Conservation (phyloP, 2,329 filamentous ascomycete genomes). For the Pseudohalonectria lignicola region DNA sequence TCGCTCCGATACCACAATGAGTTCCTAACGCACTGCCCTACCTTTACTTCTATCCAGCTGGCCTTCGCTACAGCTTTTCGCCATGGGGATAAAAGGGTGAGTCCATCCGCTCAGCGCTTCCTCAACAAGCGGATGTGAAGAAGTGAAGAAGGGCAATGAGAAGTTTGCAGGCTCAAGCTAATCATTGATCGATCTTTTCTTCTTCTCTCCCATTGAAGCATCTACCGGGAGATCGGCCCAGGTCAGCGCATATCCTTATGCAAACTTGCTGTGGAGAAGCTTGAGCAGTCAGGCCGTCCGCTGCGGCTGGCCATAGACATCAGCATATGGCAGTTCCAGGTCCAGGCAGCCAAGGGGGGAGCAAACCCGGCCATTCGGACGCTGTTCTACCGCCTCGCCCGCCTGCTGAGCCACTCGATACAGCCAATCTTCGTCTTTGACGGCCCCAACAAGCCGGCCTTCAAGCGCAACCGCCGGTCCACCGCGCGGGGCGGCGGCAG, state of each 20-base stretch:
- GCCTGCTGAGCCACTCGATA: constrained; percentile 35
- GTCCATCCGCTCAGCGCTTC: constrained; percentile 9
- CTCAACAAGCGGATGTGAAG: too few species aligned
- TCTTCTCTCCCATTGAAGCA: constrained; percentile 49
- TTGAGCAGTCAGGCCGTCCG: constrained; percentile 59
- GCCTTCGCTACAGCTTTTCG: constrained; percentile 4
- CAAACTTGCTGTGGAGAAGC: constrained; percentile 69
- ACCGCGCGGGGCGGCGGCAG: constrained; percentile 50
- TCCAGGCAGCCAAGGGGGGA: constrained; percentile 73
- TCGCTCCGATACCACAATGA: too few species aligned
- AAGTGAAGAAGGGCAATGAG: too few species aligned
- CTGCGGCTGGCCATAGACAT: constrained; percentile 86
- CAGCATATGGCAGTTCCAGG: constrained; percentile 95
- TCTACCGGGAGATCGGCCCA: constrained; percentile 80
- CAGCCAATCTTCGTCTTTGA: constrained; percentile 44
- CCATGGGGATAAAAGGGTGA: constrained; percentile 63
- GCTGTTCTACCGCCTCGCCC: constrained; percentile 78
- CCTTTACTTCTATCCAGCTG: too few species aligned
- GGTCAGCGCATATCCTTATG: constrained; percentile 71
- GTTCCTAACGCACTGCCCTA: too few species aligned
- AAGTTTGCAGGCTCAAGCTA: not conserved
- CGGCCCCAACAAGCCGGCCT: constrained; percentile 42
- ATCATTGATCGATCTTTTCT: too few species aligned
- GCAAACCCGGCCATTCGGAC: constrained; percentile 84
- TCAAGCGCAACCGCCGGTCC: constrained; percentile 78